Evolutionary conservation across 1,139 yeast genomes (phyloP), one percentile per base, ranked within the genome.

Genomic region (Hemisphaericaspora lyxosophila): DNA sequence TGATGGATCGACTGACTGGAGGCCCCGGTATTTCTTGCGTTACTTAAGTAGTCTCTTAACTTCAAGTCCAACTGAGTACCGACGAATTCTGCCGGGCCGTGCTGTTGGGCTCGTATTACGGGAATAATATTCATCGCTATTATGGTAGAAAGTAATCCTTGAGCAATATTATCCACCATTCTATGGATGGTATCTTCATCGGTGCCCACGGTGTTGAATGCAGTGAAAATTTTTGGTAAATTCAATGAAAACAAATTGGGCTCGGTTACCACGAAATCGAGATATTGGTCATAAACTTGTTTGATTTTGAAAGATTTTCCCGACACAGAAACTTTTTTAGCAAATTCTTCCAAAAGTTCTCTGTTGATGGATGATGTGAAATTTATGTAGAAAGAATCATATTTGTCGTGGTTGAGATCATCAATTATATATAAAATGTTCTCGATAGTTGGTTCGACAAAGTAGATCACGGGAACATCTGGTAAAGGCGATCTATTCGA

Each of bases 11-110:
- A 55, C 43, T 43, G 75, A 24, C 47, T 36, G 2, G 22, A 14
- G 3, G 49, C 34, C 43, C 45, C 51, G 19, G 44, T 54, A 15
- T 48, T 47, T 46, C 80, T 75, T 1, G 90, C 71, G 55, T 88
- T 89, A 41, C 85, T 74, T 33, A 88, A 83, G 57, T 87, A 85
- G 54, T 92, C 96, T 42, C 97, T 75, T 41, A 92, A 68, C 53
- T 80, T 83, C 50, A 79, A 75, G 52, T 94, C 97, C 46, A 92
- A 71, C 54, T 84, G 87, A 47, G 84, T 85, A 2, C 97, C 96
- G 20, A 92, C 85, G 56, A 89, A 76, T 57, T 92, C 97, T 1
- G 97, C 97, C 0, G 99, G 95, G 2, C 97, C 96, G 37, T 95
- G 94, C 37, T 85, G 74, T 33, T 94, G 90, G 36, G 96, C 85